Percentiles rank a stretch among this genome's conserved stretches.
phyloP scores from a whole-genome alignment of 179 eudicot species.

The Pouteria campechiana region DNA sequence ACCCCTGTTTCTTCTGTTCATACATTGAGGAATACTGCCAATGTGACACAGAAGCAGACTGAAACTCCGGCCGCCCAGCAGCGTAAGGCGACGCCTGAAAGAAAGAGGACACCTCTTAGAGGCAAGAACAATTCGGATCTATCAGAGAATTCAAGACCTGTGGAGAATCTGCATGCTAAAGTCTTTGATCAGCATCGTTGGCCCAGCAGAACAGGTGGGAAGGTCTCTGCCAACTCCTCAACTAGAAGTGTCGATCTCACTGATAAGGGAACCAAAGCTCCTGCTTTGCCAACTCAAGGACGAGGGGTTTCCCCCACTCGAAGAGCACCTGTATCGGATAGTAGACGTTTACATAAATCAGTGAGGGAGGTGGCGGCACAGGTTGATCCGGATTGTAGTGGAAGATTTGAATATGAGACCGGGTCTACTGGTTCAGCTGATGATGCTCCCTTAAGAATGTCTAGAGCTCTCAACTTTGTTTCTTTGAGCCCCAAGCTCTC shows the following conservation, averaged over 20 bases:
- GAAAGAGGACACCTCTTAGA: conserved; percentile 71
- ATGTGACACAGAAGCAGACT: conserved; percentile 44
- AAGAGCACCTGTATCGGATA: conserved; percentile 45
- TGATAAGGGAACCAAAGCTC: conserved; percentile 23
- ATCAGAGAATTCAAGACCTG: conserved; percentile 78
- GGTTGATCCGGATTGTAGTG: conserved; percentile 17
- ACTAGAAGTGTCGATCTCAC: conserved; percentile 45
- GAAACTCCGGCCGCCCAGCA: conserved; percentile 22
- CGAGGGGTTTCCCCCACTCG: conserved; percentile 29
- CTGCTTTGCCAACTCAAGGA: conserved; percentile 13
- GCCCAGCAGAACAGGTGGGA: conserved; percentile 74
- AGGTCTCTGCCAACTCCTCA: conserved; percentile 19
- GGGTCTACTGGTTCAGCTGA: conserved; percentile 30
- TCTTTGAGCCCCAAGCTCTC: too few relatives aligned
- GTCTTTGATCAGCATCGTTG: conserved; percentile 74
- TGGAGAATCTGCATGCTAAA: conserved; percentile 39
- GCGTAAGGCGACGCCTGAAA: conserved; percentile 71
- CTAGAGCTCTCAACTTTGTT: conserved; percentile 19
- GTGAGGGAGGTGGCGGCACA: conserved; percentile 35
- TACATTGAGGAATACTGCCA: conserved; percentile 56
- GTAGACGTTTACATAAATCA: conserved; percentile 31
- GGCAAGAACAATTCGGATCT: conserved; percentile 60
- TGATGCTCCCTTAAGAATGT: conserved; percentile 25
- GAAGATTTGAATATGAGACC: conserved; percentile 13
- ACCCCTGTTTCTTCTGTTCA: conserved; percentile 54